A percentile compares a stretch with the other conserved stretches of the same genome.
Evolutionary conservation across 2,329 filamentous ascomycete species (phyloP).

Genomic region (Pseudocercospora musae): DNA sequence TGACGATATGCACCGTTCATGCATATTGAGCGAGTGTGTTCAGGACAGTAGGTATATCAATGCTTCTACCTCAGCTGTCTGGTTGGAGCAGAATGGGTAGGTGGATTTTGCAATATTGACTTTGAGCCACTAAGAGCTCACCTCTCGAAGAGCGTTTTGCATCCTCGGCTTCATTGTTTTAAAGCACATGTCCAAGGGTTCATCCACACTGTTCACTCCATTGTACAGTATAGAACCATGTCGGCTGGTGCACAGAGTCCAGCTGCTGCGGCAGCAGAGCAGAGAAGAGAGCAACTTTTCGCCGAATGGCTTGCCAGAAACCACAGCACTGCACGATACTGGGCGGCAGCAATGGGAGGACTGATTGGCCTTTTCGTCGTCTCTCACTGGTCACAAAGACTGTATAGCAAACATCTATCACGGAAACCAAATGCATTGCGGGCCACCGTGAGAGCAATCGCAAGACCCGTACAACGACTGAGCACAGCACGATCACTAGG

Average conservation of each 20-base stretch:
- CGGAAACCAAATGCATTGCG: constrained; percentile 4
- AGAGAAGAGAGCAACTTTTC: constrained; percentile 12
- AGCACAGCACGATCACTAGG: constrained; percentile 1
- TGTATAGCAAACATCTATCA: constrained; percentile 1
- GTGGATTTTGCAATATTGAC: neutral
- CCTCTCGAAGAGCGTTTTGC: neutral
- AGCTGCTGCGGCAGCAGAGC: constrained; percentile 8
- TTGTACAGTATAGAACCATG: constrained; percentile 7
- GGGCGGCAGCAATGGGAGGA: constrained; percentile 13
- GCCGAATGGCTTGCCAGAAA: constrained; percentile 18
- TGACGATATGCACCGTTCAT: neutral
- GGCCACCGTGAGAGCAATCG: neutral
- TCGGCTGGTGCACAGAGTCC: constrained; percentile 6
- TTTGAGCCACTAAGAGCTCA: neutral
- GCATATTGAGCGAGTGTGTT: neutral
- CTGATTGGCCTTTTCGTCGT: constrained; percentile 17
- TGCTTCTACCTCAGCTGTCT: neutral
- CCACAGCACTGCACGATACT: constrained; percentile 20
- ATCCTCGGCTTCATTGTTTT: neutral
- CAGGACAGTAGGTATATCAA: neutral
- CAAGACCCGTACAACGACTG: neutral
- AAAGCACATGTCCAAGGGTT: no score
- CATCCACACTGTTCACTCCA: neutral
- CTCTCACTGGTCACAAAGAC: constrained; percentile 13
- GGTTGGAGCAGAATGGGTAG: neutral